Base-by-base conservation (phyloP, 164 flowering plant genomes). In the Cinnamomum micranthum region DNA sequence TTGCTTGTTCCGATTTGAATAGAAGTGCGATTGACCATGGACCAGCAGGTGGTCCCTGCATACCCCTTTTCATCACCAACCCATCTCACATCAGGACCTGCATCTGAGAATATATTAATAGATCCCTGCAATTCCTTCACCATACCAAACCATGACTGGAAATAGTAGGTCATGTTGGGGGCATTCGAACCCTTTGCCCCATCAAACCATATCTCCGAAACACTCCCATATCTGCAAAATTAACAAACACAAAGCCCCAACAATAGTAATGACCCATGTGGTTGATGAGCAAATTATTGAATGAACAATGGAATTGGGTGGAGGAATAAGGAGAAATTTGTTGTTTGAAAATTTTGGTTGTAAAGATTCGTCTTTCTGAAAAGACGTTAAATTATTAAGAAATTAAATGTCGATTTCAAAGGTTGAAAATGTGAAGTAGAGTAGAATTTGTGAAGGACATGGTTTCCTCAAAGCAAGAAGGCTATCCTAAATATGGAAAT, bases 151-250 rank as follows among this genome's bases (percentile, higher is more conserved):
- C 98, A 95, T 28, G 91, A 95, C 6, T 72, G 23, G 70, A 91
- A 93, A 74, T 90, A 84, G 75, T 95, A 95, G 0, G 90, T 74
- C 94, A 93, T 90, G 85, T 93, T 93, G 35, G 88, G 76, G 5
- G 91, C 92, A 74, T 93, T 85, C 10, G 85, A 2, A 0, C 94
- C 98, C 78, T 93, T 95, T 3, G 97, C 97, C 65, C 98, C 98
- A 74, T 95, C 98, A 31, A 95, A 95, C 99, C 99, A 93, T 41
- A 95, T 90, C 85, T 95, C 99, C 52, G 83, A 82, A 24, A 95
- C 84, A 78, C 81, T 81, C 35, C 97, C 97, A 85, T 95, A 95
- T 27, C 97, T 91, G 58, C 74, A 50, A 51, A 71, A 58, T 24
- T 71, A 72, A 65, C 13, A 74, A 24, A 59, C 66, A 73, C 1